Evolutionary conservation across 208 protist species (phyloP), one percentile per base, ranked within the genome.

Genomic region (Crithidia mellificae): DNA sequence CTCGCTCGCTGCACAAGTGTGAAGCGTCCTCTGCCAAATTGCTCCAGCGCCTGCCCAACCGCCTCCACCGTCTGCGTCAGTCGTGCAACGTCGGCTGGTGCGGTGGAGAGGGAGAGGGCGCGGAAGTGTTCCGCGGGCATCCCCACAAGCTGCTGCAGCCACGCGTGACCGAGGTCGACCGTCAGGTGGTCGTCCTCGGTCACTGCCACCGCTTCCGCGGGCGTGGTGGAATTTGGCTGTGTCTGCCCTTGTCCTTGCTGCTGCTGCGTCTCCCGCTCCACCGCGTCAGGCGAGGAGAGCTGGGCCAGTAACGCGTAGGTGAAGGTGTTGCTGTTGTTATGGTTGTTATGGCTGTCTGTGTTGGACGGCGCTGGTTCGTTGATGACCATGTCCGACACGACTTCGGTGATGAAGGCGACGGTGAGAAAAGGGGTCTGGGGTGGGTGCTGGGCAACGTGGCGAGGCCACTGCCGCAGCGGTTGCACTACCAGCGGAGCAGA

Each of bases 111-210:
- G 7, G 80, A 88, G 22, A 92, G 70, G 3, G 55, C 57, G 6
- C 77, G 63, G 52, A 92, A 89, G 22, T 63, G 39, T 6, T 58
- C 78, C 0, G 77, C 69, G 19, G 80, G 62, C 86, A 92, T 89
- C 15, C 81, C 78, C 12, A 92, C 55, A 8, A 84, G 68, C 34
- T 77, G 71, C 41, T 38, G 72, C 71, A 92, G 73, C 83, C 86
- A 92, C 29, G 57, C 27, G 52, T 92, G 74, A n/a, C 86, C 86
- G 1, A 92, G 63, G 62, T 92, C 86, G 19, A 89, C 86, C 14
- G 59, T 67, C 41, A 74, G 68, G 22, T 64, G 56, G 46, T 67
- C 78, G 19, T 65, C 64, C 44, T 78, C 71, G 30, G 46, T 41
- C 44, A 59, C 70, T 14, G 39, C 63, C 0, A 14, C 32, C 14